Percentiles rank a stretch among this genome's conserved stretches.
Evolutionary conservation across 257 asterid species (phyloP).

Genomic region (Solanum etuberosum): DNA sequence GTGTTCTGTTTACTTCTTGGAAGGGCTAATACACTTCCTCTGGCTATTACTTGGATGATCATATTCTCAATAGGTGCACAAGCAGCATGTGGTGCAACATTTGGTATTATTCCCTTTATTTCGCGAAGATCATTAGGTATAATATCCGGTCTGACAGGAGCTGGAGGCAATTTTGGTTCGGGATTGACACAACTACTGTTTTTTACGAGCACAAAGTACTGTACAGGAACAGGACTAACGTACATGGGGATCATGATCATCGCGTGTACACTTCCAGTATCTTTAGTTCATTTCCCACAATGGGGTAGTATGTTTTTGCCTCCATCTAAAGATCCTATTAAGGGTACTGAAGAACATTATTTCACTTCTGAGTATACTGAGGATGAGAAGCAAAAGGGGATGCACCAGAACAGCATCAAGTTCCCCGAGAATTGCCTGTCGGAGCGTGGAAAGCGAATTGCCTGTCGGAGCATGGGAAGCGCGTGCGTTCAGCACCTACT

Average conservation of each 20-base stretch:
- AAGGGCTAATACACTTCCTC: constrained; percentile 18
- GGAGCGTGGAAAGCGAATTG: constrained; percentile 12
- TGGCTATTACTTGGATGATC: constrained; percentile 38
- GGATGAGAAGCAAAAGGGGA: constrained; percentile 13
- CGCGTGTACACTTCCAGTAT: constrained; percentile 13
- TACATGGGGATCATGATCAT: constrained; percentile 25
- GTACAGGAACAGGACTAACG: constrained; percentile 5
- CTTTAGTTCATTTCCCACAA: constrained; percentile 16
- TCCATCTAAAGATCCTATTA: constrained; percentile 3
- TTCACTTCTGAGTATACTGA: constrained; percentile 2
- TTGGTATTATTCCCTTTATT: constrained; percentile 21
- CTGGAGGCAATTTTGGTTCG: constrained; percentile 24
- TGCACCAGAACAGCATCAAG: constrained; percentile 17
- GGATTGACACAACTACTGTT: constrained; percentile 19
- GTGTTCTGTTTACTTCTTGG: constrained; percentile 36
- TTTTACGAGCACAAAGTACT: constrained; percentile 10
- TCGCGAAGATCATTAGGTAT: constrained; percentile 18
- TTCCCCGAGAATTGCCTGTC: constrained; percentile 14
- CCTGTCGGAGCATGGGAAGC: constrained; percentile 8
- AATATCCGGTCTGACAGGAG: constrained; percentile 19
- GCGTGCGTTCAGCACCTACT: constrained; percentile 9
- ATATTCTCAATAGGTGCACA: constrained; percentile 40
- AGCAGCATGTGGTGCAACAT: constrained; percentile 19
- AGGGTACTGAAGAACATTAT: constrained; percentile 13
- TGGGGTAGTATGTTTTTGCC: constrained; percentile 25